Percentiles rank a stretch among this genome's conserved stretches.
These are phyloP conservation scores for Sarocladiaceae sp. DNA, from an alignment of 2,329 filamentous ascomycete species.

Conservation along the genomic window DNA sequence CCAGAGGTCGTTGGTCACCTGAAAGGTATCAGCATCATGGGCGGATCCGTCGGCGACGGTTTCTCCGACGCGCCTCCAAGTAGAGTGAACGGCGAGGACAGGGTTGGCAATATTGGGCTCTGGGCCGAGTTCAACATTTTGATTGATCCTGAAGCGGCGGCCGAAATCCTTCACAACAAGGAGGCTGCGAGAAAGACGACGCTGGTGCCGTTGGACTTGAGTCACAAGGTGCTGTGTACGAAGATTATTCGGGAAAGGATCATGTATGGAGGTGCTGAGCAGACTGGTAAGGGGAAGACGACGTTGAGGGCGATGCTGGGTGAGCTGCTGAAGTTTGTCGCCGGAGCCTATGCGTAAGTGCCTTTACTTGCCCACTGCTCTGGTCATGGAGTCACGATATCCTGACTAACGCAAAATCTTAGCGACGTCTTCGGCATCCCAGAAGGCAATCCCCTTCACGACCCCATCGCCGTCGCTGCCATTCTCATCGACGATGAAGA, in stretches of 20 bases:
- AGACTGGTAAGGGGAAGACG: neutral
- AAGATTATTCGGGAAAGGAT: neutral
- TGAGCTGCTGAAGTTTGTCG: neutral
- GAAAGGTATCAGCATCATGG: neutral
- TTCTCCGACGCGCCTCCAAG: neutral
- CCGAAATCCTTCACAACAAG: neutral
- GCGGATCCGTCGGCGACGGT: neutral
- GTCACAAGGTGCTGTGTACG: neutral
- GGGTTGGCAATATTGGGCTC: neutral
- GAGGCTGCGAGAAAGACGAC: neutral
- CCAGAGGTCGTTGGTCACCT: neutral
- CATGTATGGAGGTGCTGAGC: neutral
- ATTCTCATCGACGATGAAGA: neutral
- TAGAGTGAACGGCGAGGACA: neutral
- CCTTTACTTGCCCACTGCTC: neutral
- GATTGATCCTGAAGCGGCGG: neutral
- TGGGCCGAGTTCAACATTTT: neutral
- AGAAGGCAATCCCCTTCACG: neutral
- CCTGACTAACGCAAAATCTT: neutral
- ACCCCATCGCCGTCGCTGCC: neutral
- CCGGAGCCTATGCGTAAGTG: neutral
- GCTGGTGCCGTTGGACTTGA: neutral
- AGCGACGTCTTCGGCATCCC: neutral
- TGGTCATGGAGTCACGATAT: too few species aligned
- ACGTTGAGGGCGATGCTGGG: neutral